These are phyloP conservation scores for Phytophthora uliginosa DNA, from an alignment of 352 stramenopile species.

Conservation along the genomic window DNA sequence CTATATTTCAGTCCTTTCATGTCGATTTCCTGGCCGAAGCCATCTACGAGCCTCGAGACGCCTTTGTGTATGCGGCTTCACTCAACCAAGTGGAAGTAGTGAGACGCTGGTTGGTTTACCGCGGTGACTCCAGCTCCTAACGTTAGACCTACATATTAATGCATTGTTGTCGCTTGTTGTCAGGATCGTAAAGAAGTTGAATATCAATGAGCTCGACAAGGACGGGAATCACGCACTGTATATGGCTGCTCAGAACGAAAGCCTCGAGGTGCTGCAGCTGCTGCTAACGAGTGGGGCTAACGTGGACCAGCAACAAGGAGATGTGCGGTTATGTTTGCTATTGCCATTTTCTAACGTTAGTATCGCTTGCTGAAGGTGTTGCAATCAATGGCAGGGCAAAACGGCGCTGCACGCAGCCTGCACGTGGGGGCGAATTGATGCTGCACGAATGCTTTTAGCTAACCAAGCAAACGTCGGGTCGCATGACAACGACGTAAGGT, in stretches of 20 bases:
- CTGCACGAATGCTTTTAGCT: conserved; percentile 49
- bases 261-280: conserved; percentile 62
- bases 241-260: conserved; percentile 68
- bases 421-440: conserved; percentile 60
- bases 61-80: conserved; percentile 75
- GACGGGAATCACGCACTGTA: conserved; percentile 63
- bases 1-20: conserved; percentile 42
- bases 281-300: conserved; percentile 54
- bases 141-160: no score
- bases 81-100: conserved; percentile 76
- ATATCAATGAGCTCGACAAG: conserved; percentile 59
- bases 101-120: conserved; percentile 45
- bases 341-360: background rate
- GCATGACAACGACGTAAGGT: conserved; percentile 52
- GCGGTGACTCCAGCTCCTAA: no score
- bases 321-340: conserved; percentile 30
- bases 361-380: background rate
- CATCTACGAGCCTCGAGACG: conserved; percentile 50
- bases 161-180: background rate
- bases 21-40: conserved; percentile 45
- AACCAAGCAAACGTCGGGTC: conserved; percentile 39
- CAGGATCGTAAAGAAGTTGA: conserved; percentile 61
- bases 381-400: conserved; percentile 42
- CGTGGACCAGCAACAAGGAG: conserved; percentile 49
- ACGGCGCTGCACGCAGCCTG: conserved; percentile 64